Conservation (phyloP, 1,139 yeast species). For the Scheffersomyces illinoinensis region DNA sequence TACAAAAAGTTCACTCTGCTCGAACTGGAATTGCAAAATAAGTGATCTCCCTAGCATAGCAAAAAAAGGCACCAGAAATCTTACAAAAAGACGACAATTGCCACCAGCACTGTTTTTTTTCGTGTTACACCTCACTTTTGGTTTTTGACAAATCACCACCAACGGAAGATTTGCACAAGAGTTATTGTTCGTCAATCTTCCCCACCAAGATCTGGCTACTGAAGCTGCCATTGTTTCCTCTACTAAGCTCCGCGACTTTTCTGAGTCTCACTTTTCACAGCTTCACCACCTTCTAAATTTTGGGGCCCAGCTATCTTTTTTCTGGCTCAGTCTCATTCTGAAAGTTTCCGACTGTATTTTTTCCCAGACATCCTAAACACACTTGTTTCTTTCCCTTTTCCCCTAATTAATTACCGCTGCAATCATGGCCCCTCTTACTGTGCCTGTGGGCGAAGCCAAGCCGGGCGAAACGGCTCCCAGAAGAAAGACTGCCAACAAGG, state of each 20-base stretch:
- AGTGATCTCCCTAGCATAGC: too few species aligned
- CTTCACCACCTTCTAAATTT: neutral
- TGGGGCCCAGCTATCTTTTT: neutral
- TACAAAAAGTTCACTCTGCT: too few species aligned
- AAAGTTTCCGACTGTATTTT: neutral
- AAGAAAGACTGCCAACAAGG: conserved; percentile 65
- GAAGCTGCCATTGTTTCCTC: neutral
- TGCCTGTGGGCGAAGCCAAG: conserved; percentile 78
- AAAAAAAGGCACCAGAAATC: too few species aligned
- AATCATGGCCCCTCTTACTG: conserved; percentile 43
- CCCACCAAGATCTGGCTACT: neutral
- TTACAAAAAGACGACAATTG: too few species aligned
- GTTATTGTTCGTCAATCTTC: neutral
- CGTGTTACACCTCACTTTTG: too few species aligned
- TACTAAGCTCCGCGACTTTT: neutral
- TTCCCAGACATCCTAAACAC: neutral
- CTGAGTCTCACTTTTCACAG: neutral
- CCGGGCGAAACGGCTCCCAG: conserved; percentile 92
- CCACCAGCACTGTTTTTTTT: too few species aligned
- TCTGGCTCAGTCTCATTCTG: neutral
- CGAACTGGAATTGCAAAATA: too few species aligned
- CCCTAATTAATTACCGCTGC: neutral
- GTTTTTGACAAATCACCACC: too few species aligned
- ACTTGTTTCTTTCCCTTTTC: neutral
- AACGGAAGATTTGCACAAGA: too few species aligned